Evolutionary conservation across 176 grass and related monocot species (phyloP), one percentile per base, ranked within the genome.

Genomic region (Hyparrhenia diplandra): DNA sequence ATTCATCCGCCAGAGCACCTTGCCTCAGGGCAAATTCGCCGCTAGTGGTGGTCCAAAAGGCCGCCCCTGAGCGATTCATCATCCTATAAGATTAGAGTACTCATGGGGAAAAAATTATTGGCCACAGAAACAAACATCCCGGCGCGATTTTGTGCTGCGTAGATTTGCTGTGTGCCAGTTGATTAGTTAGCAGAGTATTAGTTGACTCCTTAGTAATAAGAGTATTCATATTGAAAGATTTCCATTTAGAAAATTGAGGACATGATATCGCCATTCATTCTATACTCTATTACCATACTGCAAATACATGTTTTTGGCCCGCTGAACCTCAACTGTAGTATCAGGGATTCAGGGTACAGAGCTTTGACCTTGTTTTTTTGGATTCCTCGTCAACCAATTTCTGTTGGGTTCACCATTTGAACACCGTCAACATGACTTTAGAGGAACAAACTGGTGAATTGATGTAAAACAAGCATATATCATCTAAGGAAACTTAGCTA

Each of bases 361-460:
- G 80, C 76, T 77, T 71, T 43, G 85, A 55, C 18, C 45, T 68
- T 32, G n/a, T 89, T 85, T 6, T 73, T 24, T 82, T 18, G 66
- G 77, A 36, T 81, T 77, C 55, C 28, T 57, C 83, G n/a, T n/a
- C n/a, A n/a, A n/a, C n/a, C n/a, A n/a, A n/a, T n/a, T 85, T 71
- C 72, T 1, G 64, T 13, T 35, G 82, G 77, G 27, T 76, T 17
- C 54, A 46, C 43, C 13, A 16, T 46, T 46, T 0, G 13, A 76
- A 37, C 10, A n/a, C n/a, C n/a, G n/a, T n/a, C 64, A 89, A 64
- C 1, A 30, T 60, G 24, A 76, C 34, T 3, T 57, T 57, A 57
- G 5, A 54, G 6, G 49, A 21, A 21, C 18, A 54, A 57, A 6
- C 60, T 36, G 21, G 21, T 74, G 6, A 17, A 55, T 17, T 55